Conservation (phyloP, 148 eudicot genomes). For the Arbutus unedo region DNA sequence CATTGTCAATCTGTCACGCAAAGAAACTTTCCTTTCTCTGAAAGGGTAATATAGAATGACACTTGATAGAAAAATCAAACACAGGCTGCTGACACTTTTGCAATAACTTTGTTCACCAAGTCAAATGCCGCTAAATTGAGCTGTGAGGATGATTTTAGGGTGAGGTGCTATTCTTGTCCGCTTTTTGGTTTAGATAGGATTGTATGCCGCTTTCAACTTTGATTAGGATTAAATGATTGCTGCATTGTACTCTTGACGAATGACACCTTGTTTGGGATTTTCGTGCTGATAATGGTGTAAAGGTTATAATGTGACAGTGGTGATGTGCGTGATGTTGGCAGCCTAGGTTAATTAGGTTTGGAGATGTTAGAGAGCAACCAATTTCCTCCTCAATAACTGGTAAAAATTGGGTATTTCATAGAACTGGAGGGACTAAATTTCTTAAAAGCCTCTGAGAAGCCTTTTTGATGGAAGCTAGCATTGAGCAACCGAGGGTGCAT, state of each 20-base stretch:
- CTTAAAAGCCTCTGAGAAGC: neutral
- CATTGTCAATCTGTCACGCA: neutral
- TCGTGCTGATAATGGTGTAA: neutral
- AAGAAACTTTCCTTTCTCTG: too few relatives aligned
- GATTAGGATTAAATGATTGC: neutral
- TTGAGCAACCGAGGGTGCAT: neutral
- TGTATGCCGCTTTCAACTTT: neutral
- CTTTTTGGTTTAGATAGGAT: neutral
- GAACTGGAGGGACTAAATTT: neutral
- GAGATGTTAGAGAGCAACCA: neutral
- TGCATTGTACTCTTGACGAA: neutral
- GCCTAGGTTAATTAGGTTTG: neutral
- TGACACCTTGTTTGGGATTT: neutral
- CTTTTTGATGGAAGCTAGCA: neutral
- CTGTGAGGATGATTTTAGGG: neutral
- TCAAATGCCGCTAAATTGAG: neutral
- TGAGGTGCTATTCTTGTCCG: neutral
- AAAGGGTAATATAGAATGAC: neutral
- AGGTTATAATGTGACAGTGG: neutral
- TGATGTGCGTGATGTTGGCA: neutral
- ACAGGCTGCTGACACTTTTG: neutral
- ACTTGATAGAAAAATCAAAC: neutral
- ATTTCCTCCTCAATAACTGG: neutral
- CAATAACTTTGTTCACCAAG: neutral
- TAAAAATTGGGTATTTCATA: neutral